phyloP scores from a whole-genome alignment of 2,329 filamentous ascomycete genomes.

The Plectosphaerella plurivora region DNA sequence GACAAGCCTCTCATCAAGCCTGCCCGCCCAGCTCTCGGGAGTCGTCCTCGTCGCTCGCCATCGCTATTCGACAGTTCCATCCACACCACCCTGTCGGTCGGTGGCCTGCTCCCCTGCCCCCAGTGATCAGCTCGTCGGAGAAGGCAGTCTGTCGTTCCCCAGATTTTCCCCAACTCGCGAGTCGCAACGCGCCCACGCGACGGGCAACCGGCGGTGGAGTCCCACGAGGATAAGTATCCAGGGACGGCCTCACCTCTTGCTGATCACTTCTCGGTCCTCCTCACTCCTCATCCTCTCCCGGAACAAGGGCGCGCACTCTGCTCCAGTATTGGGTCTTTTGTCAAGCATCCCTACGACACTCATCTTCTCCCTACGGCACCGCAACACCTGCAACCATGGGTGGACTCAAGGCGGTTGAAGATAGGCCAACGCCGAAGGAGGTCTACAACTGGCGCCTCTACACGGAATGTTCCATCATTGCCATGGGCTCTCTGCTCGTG shows the following conservation, averaged over 20 bases:
- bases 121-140: neutral
- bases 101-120: neutral
- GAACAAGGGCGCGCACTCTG: too few relatives aligned
- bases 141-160: neutral
- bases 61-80: neutral
- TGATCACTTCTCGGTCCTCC: neutral
- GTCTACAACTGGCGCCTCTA: constrained; percentile 52
- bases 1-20: neutral
- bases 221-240: constrained; percentile 2
- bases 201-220: neutral
- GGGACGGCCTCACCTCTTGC: neutral
- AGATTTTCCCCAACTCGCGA: constrained; percentile 2
- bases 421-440: constrained; percentile 50
- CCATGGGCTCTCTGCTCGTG: constrained; percentile 39
- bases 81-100: neutral
- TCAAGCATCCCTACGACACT: neutral
- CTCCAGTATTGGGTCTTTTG: neutral
- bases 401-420: constrained; percentile 43
- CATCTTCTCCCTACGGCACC: neutral
- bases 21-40: neutral
- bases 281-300: neutral
- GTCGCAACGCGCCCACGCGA: neutral
- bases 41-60: neutral
- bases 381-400: constrained; percentile 20
- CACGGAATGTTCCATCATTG: constrained; percentile 40